A percentile compares a stretch with the other conserved stretches of the same genome.
Conservation (phyloP, 768 basidiomycete species). For the Podaxis mareebaensis region DNA sequence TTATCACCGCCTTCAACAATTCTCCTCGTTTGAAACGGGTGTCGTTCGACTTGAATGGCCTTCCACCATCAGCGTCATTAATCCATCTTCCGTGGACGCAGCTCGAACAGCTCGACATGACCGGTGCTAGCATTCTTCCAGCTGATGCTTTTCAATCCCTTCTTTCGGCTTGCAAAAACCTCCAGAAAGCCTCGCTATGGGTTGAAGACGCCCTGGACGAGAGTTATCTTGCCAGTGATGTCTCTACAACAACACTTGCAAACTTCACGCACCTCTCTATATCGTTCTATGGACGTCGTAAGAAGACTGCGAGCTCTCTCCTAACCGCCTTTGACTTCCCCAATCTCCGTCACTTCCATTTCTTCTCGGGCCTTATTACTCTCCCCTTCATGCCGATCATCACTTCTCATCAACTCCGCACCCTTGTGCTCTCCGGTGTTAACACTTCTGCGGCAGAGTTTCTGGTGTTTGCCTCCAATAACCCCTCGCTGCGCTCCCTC, state of each 20-base stretch:
- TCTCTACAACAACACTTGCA: neutral
- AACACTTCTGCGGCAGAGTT: conserved; percentile 1
- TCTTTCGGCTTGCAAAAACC: conserved; percentile 2
- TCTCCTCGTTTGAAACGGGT: conserved; percentile 9
- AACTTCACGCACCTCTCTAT: conserved; percentile 10
- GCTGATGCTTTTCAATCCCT: conserved; percentile 2
- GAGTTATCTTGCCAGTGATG: neutral
- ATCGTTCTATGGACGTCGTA: conserved; percentile 11
- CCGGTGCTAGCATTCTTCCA: conserved; percentile 8
- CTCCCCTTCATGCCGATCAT: conserved; percentile 11
- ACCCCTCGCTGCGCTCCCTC: conserved; percentile 5
- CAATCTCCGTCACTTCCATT: conserved; percentile 15
- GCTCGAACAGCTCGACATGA: conserved; percentile 8
- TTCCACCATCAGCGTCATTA: conserved; percentile 6
- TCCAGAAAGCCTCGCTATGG: conserved; percentile 8
- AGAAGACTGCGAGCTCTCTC: conserved; percentile 10
- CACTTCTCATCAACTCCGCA: conserved; percentile 4
- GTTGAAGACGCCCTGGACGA: conserved; percentile 3
- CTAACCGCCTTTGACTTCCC: conserved; percentile 10
- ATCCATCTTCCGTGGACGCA: conserved; percentile 14
- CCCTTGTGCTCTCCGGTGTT: conserved; percentile 2
- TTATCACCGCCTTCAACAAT: conserved; percentile 8
- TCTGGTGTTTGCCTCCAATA: neutral
- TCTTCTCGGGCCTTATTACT: conserved; percentile 14
- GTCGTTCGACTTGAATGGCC: neutral